Conservation (phyloP, 169 alveolate genomes). For the Cryptosporidium ryanae region DNA sequence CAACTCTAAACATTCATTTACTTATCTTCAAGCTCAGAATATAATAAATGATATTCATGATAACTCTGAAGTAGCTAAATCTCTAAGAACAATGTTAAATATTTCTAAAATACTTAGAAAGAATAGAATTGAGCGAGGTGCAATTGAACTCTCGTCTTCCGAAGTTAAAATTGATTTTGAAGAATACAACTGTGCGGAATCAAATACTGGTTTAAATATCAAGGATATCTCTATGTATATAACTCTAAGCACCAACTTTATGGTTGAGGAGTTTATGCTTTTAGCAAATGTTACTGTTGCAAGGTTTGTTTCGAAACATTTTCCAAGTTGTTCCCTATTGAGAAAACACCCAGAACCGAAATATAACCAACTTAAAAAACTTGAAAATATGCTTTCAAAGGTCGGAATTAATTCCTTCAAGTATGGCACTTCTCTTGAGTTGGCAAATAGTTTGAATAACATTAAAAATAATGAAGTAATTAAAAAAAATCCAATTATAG, state of each 20-base stretch:
- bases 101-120: constrained; percentile 88
- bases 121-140: constrained; percentile 93
- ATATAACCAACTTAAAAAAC: constrained; percentile 90
- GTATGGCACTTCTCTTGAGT: constrained; percentile 87
- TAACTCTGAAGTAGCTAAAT: constrained; percentile 82
- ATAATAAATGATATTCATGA: constrained; percentile 87
- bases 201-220: background rate
- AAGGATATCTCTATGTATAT: constrained; percentile 30
- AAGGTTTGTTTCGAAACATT: constrained; percentile 85
- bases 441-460: constrained; percentile 89
- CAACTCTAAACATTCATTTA: constrained; percentile 90
- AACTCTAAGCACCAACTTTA: constrained; percentile 78
- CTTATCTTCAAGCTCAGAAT: constrained; percentile 91
- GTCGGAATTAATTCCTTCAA: constrained; percentile 83
- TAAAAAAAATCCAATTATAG: constrained; percentile 86
- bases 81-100: constrained; percentile 87
- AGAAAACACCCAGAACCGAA: constrained; percentile 97
- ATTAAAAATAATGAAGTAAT: constrained; percentile 79
- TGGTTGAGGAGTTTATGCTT: constrained; percentile 99
- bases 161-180: constrained; percentile 94
- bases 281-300: constrained; percentile 98
- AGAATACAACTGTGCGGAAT: constrained; percentile 38
- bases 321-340: constrained; percentile 92
- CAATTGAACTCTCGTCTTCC: constrained; percentile 94
- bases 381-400: constrained; percentile 86